Evolutionary conservation across 2,329 filamentous ascomycete genomes (phyloP).

Genomic region (Furcasterigmium furcatum): DNA sequence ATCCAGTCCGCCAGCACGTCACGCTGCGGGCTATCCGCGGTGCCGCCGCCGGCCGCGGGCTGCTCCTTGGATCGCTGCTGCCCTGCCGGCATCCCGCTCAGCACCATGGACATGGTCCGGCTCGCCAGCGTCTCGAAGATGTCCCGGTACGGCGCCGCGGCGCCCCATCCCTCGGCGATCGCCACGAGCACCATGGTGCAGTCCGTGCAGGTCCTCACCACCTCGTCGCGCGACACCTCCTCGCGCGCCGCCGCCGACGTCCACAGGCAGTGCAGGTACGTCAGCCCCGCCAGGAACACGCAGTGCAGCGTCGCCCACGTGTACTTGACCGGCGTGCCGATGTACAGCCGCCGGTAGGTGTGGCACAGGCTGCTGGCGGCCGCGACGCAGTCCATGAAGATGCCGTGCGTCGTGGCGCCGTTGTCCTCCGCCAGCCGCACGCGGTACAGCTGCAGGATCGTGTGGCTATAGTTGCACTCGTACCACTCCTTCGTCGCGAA

Average conservation of each 20-base stretch:
- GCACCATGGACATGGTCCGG: conserved; percentile 18
- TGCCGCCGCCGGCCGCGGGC: too few relatives aligned
- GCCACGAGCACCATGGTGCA: conserved; percentile 25
- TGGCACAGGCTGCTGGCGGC: conserved; percentile 12
- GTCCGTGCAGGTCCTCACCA: conserved; percentile 21
- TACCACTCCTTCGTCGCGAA: conserved; percentile 9
- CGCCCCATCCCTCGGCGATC: conserved; percentile 25
- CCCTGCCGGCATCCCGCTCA: too few relatives aligned
- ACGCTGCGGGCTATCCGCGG: too few relatives aligned
- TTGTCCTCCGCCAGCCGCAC: conserved; percentile 13
- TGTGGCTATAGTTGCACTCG: conserved; percentile 12
- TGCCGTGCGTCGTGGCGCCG: conserved; percentile 4
- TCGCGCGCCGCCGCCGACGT: conserved; percentile 15
- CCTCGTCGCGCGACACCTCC: conserved; percentile 6
- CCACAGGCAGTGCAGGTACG: conserved; percentile 28
- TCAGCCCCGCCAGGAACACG: conserved; percentile 9
- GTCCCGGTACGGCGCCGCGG: conserved; percentile 25
- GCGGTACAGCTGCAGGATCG: conserved; percentile 18
- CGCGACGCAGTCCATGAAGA: conserved; percentile 15
- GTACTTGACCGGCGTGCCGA: conserved; percentile 7
- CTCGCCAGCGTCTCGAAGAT: conserved; percentile 24
- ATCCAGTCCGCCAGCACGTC: too few relatives aligned
- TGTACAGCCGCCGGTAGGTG: conserved; percentile 2
- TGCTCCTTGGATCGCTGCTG: too few relatives aligned
- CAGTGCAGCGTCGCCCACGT: conserved; percentile 8